Conservation (phyloP, 805 yeast genomes). For the Nakazawaea populi region DNA sequence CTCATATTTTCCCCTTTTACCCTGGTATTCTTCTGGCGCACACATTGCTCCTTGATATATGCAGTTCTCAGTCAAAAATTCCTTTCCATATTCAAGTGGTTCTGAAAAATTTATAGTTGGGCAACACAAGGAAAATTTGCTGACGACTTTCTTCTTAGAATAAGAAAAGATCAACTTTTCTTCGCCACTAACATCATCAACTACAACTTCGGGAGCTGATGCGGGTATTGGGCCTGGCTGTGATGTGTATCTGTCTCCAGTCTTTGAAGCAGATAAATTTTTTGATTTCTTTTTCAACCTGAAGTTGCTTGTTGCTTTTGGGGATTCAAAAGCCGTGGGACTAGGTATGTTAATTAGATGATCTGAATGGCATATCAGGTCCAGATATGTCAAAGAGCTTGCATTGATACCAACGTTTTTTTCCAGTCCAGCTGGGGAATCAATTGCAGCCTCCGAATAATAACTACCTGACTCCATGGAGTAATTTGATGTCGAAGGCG, state of each 20-base stretch:
- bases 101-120: slow-evolving; percentile 12
- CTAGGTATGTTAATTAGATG: background rate
- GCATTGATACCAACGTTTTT: background rate
- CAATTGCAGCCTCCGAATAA: background rate
- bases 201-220: slow-evolving; percentile 10
- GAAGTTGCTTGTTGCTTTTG: background rate
- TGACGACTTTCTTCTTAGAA: slow-evolving; percentile 24
- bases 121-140: slow-evolving; percentile 17
- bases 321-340: background rate
- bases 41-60: slow-evolving; percentile 44
- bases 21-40: slow-evolving; percentile 33
- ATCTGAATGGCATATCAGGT: too few relatives aligned
- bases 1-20: slow-evolving; percentile 41
- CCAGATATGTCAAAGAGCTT: too few relatives aligned
- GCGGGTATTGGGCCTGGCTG: slow-evolving; percentile 30
- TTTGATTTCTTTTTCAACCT: background rate
- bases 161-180: slow-evolving; percentile 25
- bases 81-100: slow-evolving; percentile 6
- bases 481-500: background rate
- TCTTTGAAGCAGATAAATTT: background rate
- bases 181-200: slow-evolving; percentile 21
- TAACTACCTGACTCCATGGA: background rate
- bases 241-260: slow-evolving; percentile 9
- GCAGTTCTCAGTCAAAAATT: slow-evolving; percentile 34
- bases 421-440: background rate